A percentile compares a stretch with the other conserved stretches of the same genome.
Evolutionary conservation across 2,329 filamentous ascomycete genomes (phyloP).

Genomic region (Tolypocladium cylindrosporum): DNA sequence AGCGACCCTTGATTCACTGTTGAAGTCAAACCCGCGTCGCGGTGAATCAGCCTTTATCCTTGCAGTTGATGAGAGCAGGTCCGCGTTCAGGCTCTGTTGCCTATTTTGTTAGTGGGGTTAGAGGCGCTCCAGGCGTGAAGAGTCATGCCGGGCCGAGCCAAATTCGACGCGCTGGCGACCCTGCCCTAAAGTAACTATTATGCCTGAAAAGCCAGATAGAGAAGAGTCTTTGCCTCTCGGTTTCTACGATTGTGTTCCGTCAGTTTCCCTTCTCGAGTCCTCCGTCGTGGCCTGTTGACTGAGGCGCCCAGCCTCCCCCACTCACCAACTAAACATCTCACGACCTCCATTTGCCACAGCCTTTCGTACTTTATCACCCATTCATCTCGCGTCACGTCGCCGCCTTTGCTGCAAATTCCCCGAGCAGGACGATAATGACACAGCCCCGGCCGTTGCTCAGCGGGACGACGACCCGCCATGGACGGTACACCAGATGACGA

Average conservation of each 20-base stretch:
- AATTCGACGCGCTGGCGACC: neutral
- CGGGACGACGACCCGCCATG: constrained; percentile 16
- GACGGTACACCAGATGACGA: constrained; percentile 39
- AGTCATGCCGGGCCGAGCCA: neutral
- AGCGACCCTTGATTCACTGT: too few species aligned
- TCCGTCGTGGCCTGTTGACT: neutral
- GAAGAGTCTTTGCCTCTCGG: neutral
- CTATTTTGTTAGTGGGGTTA: neutral
- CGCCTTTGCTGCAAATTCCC: neutral
- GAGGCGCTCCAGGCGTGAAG: neutral
- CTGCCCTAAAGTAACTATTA: neutral
- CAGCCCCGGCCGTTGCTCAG: neutral
- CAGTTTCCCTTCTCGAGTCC: neutral
- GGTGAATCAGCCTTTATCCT: too few species aligned
- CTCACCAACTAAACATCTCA: neutral
- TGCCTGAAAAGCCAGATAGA: neutral
- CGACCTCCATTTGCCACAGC: neutral
- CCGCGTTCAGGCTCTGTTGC: too few species aligned
- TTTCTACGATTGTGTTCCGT: neutral
- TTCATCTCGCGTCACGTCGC: neutral
- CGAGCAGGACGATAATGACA: constrained; percentile 1
- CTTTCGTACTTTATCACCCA: neutral
- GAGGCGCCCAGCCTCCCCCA: neutral
- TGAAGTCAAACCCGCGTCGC: too few species aligned
- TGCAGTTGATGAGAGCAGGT: too few species aligned